Base-by-base conservation (phyloP, 2,329 filamentous ascomycete genomes). In the Ceratocystiopsis brevicomis region DNA sequence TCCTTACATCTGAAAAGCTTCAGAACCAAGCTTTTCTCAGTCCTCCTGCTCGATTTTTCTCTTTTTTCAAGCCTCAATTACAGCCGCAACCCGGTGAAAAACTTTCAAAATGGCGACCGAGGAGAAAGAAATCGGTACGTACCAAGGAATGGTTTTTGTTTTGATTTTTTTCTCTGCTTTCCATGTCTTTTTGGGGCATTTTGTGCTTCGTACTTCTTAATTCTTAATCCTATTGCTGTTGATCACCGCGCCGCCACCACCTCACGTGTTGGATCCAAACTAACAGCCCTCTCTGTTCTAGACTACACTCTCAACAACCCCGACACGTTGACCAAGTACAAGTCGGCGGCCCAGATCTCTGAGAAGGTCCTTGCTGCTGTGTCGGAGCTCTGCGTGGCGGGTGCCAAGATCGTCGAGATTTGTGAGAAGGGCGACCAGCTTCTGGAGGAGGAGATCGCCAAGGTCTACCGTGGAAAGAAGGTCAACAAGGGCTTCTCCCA, bases 391-490 rank as follows among this genome's bases (percentile, higher is more conserved):
- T 76, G 84, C 59, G 71, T 82, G 48, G 81, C 88, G 50, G 88
- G 85, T 54, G 82, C 80, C 63, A 95, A 93, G 72, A 85, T 96
- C 56, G 73, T 96, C 54, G 78, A 85, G 55, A 75, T 98, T 63
- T 98, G 90, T 69, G 80, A 94, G 69, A 78, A 87, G 69, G 90
- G 90, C 53, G 90, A 98, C 68, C 81, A 87, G 71, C 72, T 98
- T 48, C 73, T 98, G 51, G 86, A 90, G 51, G 88, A 94, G 58
- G 90, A 96, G 65, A 72, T 94, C 44, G 65, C 74, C 59, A 96
- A 96, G 71, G 88, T 98, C 57, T 98, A 90, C 75, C 87, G 93
- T 62, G 88, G 87, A 64, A 96, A 96, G 73, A 96, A 95, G 71
- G 79, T 95, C 57, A 62, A 68, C 60, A 98, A 98, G 73, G 90